A percentile compares a stretch with the other conserved stretches of the same genome.
These are phyloP conservation scores for Penicillium turbatum DNA, from an alignment of 495 filamentous ascomycete genomes.

Conservation along the genomic window DNA sequence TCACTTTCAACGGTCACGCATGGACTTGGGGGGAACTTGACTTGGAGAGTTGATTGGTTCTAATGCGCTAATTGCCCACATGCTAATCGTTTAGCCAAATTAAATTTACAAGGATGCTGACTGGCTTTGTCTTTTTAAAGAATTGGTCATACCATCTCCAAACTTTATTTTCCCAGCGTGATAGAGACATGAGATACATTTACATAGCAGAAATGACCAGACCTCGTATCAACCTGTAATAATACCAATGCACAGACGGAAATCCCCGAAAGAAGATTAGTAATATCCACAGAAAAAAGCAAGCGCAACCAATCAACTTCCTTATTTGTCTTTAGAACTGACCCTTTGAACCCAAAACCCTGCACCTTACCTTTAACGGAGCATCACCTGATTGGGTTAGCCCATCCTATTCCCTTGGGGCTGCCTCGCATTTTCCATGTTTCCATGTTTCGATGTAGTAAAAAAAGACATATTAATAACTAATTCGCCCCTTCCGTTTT, in stretches of 20 bases:
- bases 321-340: neutral
- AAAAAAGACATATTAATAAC: conserved; percentile 2
- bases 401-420: neutral
- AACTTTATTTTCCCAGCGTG: neutral
- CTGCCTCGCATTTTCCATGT: neutral
- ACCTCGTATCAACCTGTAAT: no score
- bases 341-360: neutral
- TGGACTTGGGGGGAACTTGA: neutral
- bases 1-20: conserved; percentile 1
- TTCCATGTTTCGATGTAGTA: neutral
- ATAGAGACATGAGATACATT: neutral
- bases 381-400: neutral
- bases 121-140: neutral
- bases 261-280: neutral
- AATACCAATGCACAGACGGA: neutral
- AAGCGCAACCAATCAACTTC: neutral
- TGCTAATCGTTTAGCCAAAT: neutral
- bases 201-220: neutral
- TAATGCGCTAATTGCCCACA: neutral
- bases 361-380: neutral
- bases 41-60: neutral
- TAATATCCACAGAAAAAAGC: neutral
- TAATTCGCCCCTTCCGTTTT: conserved; percentile 5
- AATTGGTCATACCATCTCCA: neutral
- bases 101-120: neutral